Base-by-base conservation (phyloP, 345 rosid genomes). In the Lepidium didymum region DNA sequence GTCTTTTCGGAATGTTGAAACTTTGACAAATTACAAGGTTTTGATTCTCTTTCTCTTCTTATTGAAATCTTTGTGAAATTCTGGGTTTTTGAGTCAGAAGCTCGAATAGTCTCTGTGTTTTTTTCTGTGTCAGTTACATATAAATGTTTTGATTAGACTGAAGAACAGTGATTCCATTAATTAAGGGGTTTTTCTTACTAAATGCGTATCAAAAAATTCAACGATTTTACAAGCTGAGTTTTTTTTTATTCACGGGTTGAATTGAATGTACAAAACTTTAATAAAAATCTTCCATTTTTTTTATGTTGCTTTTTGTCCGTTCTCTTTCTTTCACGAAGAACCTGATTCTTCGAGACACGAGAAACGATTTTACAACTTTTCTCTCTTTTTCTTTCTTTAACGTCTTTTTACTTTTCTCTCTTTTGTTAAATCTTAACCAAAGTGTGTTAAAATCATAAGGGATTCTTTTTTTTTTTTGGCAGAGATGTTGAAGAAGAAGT, bases 301-400 rank as follows among this genome's bases (percentile, higher is more conserved):
- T 36, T 4, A 12, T 46, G 47, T 13, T 49, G 13, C 14, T 31
- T 52, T 43, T 54, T 40, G 62, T 19, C 45, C 7, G 38, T 2
- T 14, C n/a, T 50, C 47, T 85, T 81, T 83, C 46, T 75, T 68
- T 81, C 84, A 79, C 78, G 87, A 80, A 84, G 92, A 82, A 85
- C 87, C 91, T 75, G 97, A 87, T 90, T 90, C 94, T 88, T 83
- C 77, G 61, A 53, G 81, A 77, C 86, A 75, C 87, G 87, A 84
- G 86, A 72, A 86, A 74, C 81, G 75, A 77, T 77, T 81, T 87
- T 64, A 61, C 6, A 40, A 73, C 79, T 75, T 72, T 73, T 62
- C 62, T 71, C 56, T 68, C 60, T 78, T 47, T 75, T 66, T 40
- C 15, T 44, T 13, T 66, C 68, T 37, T 56, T 69, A 64, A 38